Base-by-base conservation (phyloP, 257 asterid species). In the Nicotiana obtusifolia region DNA sequence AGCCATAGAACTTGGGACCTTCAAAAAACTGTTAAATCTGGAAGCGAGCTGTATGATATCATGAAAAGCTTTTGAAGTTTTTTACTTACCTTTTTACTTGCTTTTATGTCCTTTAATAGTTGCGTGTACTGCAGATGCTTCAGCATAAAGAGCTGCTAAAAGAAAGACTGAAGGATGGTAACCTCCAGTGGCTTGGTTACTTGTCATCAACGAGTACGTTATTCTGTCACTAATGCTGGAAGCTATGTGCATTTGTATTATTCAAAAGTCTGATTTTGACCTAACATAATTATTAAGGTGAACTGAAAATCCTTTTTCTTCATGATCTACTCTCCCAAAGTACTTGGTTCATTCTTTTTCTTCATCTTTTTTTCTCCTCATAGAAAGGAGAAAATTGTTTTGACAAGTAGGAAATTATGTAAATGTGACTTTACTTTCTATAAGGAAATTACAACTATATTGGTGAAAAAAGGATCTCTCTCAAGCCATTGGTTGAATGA, bases 141-240 rank as follows among this genome's bases (percentile, higher is more conserved):
- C 87, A 76, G 82, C 90, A 88, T 82, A 82, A 82, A 85, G 91
- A 88, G 66, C 47, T 89, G 19, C 84, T 90, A 31, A 86, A 86
- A 78, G 84, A 81, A 83, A 80, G 83, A 80, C 81, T 93, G 78
- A 91, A 87, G 82, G 89, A 77, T 76, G 94, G 98, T 85, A 88
- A 86, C 64, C 93, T 94, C 77, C 87, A 77, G 53, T 94, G 98
- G 98, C 89, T 95, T 20, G 88, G 82, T 69, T 95, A 92, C 90
- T 88, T 95, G 81, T 95, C 99, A 22, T 89, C 99, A 75, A 95
- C 98, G 33, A 85, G 98, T 92, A 95, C 62, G 92, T 81, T 14
- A 77, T 64, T 65, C 64, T 84, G n/a, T 53, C 75, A 26, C 77
- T 64, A 19, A 49, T 47, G 47, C 60, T 14, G 22, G 37, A 47